Conservation (phyloP, 148 eudicot species). For the Drosera capensis region DNA sequence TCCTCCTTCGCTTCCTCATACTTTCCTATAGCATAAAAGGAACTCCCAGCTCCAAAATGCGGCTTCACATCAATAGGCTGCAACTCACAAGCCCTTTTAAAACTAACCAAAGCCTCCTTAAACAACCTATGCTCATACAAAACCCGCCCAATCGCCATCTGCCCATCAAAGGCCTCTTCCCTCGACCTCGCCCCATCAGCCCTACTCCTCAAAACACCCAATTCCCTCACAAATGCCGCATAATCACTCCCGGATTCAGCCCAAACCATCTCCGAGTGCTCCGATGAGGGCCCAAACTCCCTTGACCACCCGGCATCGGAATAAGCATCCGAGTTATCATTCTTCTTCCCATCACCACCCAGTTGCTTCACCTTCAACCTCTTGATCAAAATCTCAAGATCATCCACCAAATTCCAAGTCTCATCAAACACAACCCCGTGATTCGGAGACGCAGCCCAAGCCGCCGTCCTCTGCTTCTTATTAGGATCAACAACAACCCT, state of each 20-base stretch:
- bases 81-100: slow-evolving; percentile 76
- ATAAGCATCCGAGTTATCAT: slow-evolving; percentile 43
- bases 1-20: slow-evolving; percentile 50
- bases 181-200: slow-evolving; percentile 80
- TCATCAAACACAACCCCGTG: slow-evolving; percentile 82
- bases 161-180: slow-evolving; percentile 90
- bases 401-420: slow-evolving; percentile 80
- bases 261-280: slow-evolving; percentile 50
- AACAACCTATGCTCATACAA: slow-evolving; percentile 58
- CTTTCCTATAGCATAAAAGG: slow-evolving; percentile 54
- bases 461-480: slow-evolving; percentile 64
- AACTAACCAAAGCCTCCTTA: slow-evolving; percentile 68
- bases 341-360: slow-evolving; percentile 55
- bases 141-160: slow-evolving; percentile 85
- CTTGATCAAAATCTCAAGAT: slow-evolving; percentile 60
- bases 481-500: slow-evolving; percentile 37
- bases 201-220: slow-evolving; percentile 56
- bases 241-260: slow-evolving; percentile 63
- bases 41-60: slow-evolving; percentile 85
- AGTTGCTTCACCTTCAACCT: slow-evolving; percentile 58
- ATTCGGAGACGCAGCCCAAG: slow-evolving; percentile 85
- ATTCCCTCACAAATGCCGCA: slow-evolving; percentile 52
- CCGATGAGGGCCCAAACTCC: slow-evolving; percentile 57
- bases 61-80: slow-evolving; percentile 84
- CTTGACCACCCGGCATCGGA: slow-evolving; percentile 93